phyloP scores from a whole-genome alignment of 75 land plant genomes.

The Sequoiadendron giganteum region DNA sequence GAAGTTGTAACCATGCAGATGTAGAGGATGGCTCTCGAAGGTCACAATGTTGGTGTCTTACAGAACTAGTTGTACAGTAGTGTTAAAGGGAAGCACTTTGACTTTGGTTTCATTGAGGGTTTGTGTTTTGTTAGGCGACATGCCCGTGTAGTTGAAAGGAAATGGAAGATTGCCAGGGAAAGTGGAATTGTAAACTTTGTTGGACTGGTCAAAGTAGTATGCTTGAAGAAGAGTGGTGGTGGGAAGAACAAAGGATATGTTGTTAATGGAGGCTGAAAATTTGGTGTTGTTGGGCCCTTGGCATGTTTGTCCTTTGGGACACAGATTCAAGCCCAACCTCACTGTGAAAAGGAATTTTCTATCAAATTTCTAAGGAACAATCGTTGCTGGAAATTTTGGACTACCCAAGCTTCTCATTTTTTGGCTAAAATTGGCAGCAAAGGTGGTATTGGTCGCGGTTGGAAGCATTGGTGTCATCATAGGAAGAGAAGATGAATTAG shows the following conservation, averaged over 20 bases:
- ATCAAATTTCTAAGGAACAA: constrained; percentile 33
- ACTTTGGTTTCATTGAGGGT: constrained; percentile 21
- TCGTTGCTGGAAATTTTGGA: constrained; percentile 17
- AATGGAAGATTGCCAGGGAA: constrained; percentile 30
- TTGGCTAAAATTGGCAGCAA: no score
- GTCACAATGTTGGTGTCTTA: no score
- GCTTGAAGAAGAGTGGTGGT: constrained; percentile 37
- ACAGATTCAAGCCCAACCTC: no score
- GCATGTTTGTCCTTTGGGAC: no score
- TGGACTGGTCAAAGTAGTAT: constrained; percentile 22
- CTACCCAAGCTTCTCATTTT: neutral
- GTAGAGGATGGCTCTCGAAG: no score
- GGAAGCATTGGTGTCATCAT: no score
- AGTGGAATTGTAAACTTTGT: constrained; percentile 38
- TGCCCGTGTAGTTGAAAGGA: constrained; percentile 43
- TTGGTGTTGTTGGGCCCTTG: constrained; percentile 39
- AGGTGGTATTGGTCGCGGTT: no score
- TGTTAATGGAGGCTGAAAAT: constrained; percentile 43
- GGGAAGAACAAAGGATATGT: constrained; percentile 45
- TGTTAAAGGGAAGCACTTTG: constrained; percentile 12
- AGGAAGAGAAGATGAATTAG: no score
- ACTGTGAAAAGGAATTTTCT: no score
- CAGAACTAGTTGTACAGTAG: no score
- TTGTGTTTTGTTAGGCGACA: constrained; percentile 27
- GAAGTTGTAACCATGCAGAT: no score